These are phyloP conservation scores for Pythium plurisporium DNA, from an alignment of 352 stramenopile species.

Conservation along the genomic window DNA sequence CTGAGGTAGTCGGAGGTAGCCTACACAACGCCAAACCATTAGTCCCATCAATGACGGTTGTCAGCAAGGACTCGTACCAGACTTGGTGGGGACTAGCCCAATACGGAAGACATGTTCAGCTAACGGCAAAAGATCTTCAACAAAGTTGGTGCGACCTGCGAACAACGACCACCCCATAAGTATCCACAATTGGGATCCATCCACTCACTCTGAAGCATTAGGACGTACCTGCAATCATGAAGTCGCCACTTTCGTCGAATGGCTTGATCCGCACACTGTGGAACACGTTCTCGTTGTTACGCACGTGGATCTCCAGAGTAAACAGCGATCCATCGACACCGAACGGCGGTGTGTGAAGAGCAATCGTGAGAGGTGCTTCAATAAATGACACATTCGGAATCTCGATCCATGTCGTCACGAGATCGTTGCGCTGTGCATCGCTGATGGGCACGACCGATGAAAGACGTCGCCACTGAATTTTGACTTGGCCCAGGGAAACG, in stretches of 20 bases:
- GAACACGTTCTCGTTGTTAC: slow-evolving; percentile 71
- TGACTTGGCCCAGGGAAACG: slow-evolving; percentile 48
- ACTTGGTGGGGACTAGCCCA: slow-evolving; percentile 71
- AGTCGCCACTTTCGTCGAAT: slow-evolving; percentile 62
- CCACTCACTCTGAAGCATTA: no score
- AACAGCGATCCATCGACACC: slow-evolving; percentile 62
- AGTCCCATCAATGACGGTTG: no score
- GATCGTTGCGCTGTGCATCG: slow-evolving; percentile 31
- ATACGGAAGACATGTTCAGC: slow-evolving; percentile 61
- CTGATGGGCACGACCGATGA: slow-evolving; percentile 44
- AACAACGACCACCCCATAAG: not conserved
- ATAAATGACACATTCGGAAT: slow-evolving; percentile 69
- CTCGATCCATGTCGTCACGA: slow-evolving; percentile 64
- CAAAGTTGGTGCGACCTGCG: slow-evolving; percentile 58
- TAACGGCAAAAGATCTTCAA: slow-evolving; percentile 69
- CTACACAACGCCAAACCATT: slow-evolving; percentile 17
- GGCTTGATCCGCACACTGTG: slow-evolving; percentile 70
- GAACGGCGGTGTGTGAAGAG: slow-evolving; percentile 62
- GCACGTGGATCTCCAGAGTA: slow-evolving; percentile 48
- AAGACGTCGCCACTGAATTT: slow-evolving; percentile 56
- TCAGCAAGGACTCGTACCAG: no score
- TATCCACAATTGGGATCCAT: no score
- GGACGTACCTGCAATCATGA: slow-evolving; percentile 60
- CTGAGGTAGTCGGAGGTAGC: slow-evolving; percentile 61
- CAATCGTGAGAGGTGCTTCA: slow-evolving; percentile 56